Percentiles rank a stretch among this genome's conserved stretches.
Evolutionary conservation across 1,284 basidiomycete species (phyloP).

Genomic region (Singerocomus rubriflavus): DNA sequence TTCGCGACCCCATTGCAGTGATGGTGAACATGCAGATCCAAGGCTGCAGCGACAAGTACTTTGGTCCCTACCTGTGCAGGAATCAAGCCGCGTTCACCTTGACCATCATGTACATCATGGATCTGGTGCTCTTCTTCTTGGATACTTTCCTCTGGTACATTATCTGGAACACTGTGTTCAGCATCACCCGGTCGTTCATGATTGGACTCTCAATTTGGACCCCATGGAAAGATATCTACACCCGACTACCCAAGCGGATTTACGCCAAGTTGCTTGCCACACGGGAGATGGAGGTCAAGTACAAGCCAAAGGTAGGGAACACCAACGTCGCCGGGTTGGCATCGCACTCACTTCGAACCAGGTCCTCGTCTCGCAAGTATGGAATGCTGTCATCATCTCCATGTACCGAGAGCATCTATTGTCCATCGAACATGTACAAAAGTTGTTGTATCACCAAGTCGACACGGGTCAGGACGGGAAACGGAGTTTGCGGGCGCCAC

Average conservation of each 20-base stretch:
- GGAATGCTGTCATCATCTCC: conserved; percentile 99
- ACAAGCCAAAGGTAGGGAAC: conserved; percentile 84
- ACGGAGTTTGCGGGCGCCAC: conserved; percentile 85
- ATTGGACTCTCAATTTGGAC: conserved; percentile 96
- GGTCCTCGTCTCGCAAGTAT: conserved; percentile 95
- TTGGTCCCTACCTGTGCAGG: conserved; percentile 75
- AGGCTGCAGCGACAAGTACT: conserved; percentile 79
- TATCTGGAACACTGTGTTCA: conserved; percentile 96
- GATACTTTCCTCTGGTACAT: conserved; percentile 98
- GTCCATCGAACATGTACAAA: conserved; percentile 94
- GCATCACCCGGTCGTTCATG: conserved; percentile 85
- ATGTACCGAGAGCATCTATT: conserved; percentile 98
- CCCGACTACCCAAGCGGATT: conserved; percentile 89
- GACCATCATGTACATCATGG: conserved; percentile 96
- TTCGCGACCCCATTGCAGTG: conserved; percentile 83
- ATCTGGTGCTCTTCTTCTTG: conserved; percentile 91
- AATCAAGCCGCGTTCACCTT: conserved; percentile 92
- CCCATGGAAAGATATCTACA: conserved; percentile 94
- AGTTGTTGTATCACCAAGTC: conserved; percentile 92
- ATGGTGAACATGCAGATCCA: conserved; percentile 95
- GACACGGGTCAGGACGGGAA: conserved; percentile 81
- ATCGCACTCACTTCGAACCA: conserved; percentile 29
- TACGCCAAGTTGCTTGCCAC: conserved; percentile 93
- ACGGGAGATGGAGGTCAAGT: conserved; percentile 91
- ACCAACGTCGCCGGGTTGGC: background rate